These are phyloP conservation scores for Leishmania tropica DNA, from an alignment of 208 protist genomes.

Conservation along the genomic window DNA sequence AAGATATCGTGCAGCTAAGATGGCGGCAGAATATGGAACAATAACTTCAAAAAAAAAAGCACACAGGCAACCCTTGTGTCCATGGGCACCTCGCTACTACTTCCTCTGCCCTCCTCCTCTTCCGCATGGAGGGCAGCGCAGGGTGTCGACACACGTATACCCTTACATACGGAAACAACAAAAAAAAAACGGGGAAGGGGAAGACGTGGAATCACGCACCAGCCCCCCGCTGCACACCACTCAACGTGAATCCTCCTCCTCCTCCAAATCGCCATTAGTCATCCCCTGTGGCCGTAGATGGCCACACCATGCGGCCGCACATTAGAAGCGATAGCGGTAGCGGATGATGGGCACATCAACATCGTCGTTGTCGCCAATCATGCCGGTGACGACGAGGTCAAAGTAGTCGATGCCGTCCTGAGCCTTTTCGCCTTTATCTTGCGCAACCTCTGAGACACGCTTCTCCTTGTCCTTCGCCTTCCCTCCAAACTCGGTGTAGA, in stretches of 20 bases:
- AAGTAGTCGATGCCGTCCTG: slow-evolving; percentile 69
- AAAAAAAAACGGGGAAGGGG: neutral
- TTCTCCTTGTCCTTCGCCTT: slow-evolving; percentile 76
- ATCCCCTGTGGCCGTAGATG: neutral
- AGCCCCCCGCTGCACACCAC: neutral
- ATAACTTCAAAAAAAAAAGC: slow-evolving; percentile 9
- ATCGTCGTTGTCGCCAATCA: slow-evolving; percentile 77
- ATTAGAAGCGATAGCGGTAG: slow-evolving; percentile 43
- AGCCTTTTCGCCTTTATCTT: slow-evolving; percentile 58
- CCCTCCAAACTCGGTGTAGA: slow-evolving; percentile 82
- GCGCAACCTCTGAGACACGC: slow-evolving; percentile 58
- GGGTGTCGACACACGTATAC: neutral
- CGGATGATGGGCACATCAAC: slow-evolving; percentile 85
- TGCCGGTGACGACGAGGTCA: slow-evolving; percentile 76
- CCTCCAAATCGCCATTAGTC: neutral
- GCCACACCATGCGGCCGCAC: neutral
- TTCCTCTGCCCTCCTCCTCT: neutral
- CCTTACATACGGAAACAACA: neutral
- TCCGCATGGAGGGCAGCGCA: neutral
- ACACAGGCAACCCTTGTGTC: neutral
- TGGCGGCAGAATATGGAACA: neutral
- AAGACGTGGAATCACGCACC: neutral
- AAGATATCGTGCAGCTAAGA: neutral
- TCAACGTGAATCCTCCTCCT: neutral
- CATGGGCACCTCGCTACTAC: neutral